phyloP scores from a whole-genome alignment of 2,329 filamentous ascomycete genomes.

The Xylaria arbuscula region DNA sequence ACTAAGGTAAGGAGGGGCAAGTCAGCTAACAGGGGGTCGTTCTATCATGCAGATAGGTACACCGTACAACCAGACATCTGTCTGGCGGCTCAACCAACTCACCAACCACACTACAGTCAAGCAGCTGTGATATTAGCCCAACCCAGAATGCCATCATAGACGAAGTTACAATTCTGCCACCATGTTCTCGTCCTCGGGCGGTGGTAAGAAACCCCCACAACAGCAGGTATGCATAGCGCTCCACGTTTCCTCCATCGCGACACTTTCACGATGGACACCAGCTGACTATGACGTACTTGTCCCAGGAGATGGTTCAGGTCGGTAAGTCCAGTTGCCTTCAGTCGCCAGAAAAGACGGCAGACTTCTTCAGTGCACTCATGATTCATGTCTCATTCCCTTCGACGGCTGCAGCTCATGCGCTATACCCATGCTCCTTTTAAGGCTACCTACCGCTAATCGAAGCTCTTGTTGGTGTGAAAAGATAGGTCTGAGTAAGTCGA shows the following conservation, averaged over 20 bases:
- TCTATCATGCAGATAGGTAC: neutral
- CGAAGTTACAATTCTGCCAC: conserved; percentile 48
- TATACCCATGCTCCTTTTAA: neutral
- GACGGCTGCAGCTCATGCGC: neutral
- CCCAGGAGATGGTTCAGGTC: conserved; percentile 97
- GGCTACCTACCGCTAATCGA: conserved; percentile 24
- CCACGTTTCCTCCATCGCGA: conserved; percentile 8
- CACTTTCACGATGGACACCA: conserved; percentile 8
- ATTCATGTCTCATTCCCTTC: neutral
- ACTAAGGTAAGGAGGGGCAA: conserved; percentile 13
- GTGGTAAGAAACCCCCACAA: conserved; percentile 75
- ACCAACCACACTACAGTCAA: conserved; percentile 8
- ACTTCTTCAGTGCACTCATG: conserved; percentile 30
- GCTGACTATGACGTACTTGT: conserved; percentile 59
- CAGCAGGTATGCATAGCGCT: conserved; percentile 71
- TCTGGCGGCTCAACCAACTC: conserved; percentile 14
- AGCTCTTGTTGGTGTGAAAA: conserved; percentile 47
- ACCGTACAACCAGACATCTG: conserved; percentile 3
- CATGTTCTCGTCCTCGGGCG: conserved; percentile 74
- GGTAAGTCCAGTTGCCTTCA: conserved; percentile 68
- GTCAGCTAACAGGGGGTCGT: conserved; percentile 9
- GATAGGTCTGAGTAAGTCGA: conserved; percentile 72
- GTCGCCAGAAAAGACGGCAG: conserved; percentile 7
- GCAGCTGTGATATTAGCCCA: conserved; percentile 25
- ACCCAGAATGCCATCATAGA: conserved; percentile 46